phyloP scores from a whole-genome alignment of 495 filamentous ascomycete species.

The Viridothelium virens region DNA sequence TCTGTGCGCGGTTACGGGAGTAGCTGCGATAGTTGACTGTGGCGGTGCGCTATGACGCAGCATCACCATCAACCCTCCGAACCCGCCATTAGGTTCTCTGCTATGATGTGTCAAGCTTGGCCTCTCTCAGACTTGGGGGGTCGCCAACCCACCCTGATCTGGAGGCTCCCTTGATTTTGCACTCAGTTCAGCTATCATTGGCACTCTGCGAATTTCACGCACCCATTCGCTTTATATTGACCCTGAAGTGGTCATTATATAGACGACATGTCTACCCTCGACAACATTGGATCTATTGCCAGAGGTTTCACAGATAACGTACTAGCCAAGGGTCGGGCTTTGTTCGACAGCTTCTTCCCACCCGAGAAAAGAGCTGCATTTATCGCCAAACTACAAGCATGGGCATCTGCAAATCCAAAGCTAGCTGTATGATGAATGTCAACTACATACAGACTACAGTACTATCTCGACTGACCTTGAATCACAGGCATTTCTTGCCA shows the following conservation, averaged over 20 bases:
- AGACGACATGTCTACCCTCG: not conserved
- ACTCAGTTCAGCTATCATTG: not conserved
- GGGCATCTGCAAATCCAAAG: constrained; percentile 36
- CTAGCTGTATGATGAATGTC: constrained; percentile 27
- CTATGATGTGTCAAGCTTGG: not conserved
- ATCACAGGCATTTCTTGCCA: constrained; percentile 44
- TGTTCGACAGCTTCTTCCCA: constrained; percentile 31
- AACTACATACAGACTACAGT: too few relatives aligned
- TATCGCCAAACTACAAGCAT: constrained; percentile 28
- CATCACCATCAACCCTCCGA: not conserved
- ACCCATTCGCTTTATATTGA: not conserved
- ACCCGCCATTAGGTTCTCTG: not conserved
- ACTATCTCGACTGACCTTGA: too few relatives aligned
- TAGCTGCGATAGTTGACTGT: not conserved
- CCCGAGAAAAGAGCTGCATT: constrained; percentile 34
- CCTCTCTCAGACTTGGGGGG: not conserved
- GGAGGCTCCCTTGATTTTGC: not conserved
- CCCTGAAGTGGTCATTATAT: not conserved
- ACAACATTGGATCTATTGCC: not conserved
- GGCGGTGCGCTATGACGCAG: not conserved
- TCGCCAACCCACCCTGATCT: not conserved
- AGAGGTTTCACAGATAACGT: constrained; percentile 22
- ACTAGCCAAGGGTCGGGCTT: constrained; percentile 16
- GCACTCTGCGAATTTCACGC: too few relatives aligned
- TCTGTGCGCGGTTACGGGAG: too few relatives aligned